Conservation (phyloP, 2,329 filamentous ascomycete genomes). For the Tolypocladium endophyticum region DNA sequence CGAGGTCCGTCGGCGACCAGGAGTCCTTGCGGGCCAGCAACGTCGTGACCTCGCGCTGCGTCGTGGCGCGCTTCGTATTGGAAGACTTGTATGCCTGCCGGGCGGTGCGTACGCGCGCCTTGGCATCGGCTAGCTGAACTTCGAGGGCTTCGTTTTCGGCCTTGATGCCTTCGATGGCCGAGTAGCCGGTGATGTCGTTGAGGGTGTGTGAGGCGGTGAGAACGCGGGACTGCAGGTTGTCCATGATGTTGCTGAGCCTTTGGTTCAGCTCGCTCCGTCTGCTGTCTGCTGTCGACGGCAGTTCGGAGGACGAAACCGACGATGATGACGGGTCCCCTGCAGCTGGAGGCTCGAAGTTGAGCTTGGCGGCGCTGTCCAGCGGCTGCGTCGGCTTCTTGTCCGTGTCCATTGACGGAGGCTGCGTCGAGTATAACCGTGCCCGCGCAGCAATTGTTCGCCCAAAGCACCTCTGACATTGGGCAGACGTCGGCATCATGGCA, state of each 20-base stretch:
- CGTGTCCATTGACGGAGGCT: conserved; percentile 4
- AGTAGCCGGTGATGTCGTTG: conserved; percentile 92
- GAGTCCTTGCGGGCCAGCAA: conserved; percentile 88
- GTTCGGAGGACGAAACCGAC: conserved; percentile 6
- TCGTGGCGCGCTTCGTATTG: conserved; percentile 71
- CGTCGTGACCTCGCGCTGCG: conserved; percentile 91
- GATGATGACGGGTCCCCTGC: not conserved
- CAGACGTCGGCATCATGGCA: not conserved
- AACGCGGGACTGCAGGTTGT: conserved; percentile 75
- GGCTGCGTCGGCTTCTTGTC: not conserved
- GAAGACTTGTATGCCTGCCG: conserved; percentile 74
- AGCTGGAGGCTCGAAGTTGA: not conserved
- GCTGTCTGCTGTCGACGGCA: conserved; percentile 22
- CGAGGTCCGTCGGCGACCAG: conserved; percentile 79
- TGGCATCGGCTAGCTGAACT: conserved; percentile 43
- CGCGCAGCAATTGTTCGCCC: conserved; percentile 11
- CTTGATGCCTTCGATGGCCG: conserved; percentile 80
- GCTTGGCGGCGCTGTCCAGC: not conserved
- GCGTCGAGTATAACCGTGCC: conserved; percentile 15
- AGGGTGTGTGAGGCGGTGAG: conserved; percentile 78
- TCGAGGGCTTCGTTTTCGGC: conserved; percentile 62
- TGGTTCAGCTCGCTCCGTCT: conserved; percentile 22
- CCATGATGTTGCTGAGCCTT: conserved; percentile 54
- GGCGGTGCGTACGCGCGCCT: conserved; percentile 56
- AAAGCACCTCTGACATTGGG: conserved; percentile 11